Base-by-base conservation (phyloP, 352 stramenopile species). In the Pythium coloratum region DNA sequence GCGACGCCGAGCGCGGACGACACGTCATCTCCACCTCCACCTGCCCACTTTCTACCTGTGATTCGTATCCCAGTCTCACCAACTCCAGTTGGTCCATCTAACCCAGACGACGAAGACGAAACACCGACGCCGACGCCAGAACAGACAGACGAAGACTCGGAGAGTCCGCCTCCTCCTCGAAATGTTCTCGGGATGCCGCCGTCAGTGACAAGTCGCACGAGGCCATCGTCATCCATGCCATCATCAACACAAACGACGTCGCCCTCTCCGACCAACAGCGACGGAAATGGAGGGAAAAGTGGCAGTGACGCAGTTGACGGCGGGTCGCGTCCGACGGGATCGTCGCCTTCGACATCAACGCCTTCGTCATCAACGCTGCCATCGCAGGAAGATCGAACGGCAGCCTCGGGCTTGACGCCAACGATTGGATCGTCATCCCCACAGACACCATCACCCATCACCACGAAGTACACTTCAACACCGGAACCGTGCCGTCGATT, bases 91-190 rank as follows among this genome's bases (percentile, higher is more conserved):
- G 14, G 46, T 30, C n/a, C 20, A 3, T 32, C 14, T 5, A 3
- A 13, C 18, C n/a, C 46, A 16, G 16, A n/a, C 6, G n/a, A 30
- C 3, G 18, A 28, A 16, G 46, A 5, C 20, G 46, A 53, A 4
- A 53, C 46, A 12, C 46, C 46, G 1, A 6, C 46, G 14, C 46
- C 46, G 6, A 28, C 46, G n/a, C 46, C 46, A 53, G 6, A 5
- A 16, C 46, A 18, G 14, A 53, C 18, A 14, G n/a, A 53, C 3
- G 16, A 53, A 53, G 46, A 6, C 20, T 32, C 46, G 9, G 46
- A 53, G 46, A 53, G 46, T 14, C 46, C 46, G n/a, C 46, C 46
- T 30, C 46, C 46, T 53, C 46, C 46, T 53, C 16, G 18, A 30
- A 30, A 30, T 14, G n/a, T 32, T 18, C 30, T 53, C 6, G 20